Evolutionary conservation across 495 filamentous ascomycete species (phyloP).

Genomic region (Xylaria intraflava): DNA sequence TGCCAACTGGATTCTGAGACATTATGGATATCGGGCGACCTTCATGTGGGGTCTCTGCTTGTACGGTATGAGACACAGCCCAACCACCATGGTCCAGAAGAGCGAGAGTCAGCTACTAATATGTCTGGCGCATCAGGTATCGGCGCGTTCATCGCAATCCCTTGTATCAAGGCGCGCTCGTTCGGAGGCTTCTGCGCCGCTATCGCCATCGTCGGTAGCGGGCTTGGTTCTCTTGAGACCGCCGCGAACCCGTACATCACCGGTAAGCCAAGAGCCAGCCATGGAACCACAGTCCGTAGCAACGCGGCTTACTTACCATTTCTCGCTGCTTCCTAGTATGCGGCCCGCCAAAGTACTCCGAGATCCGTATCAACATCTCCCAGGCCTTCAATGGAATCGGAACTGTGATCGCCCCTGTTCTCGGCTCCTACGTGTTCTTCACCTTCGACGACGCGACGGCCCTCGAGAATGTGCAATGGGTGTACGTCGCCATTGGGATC

Average conservation of each 20-base stretch:
- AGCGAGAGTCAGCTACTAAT: not conserved
- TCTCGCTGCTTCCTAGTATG: constrained; percentile 34
- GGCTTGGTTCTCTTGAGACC: constrained; percentile 66
- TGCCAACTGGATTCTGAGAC: constrained; percentile 59
- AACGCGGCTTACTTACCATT: not conserved
- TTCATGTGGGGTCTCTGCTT: constrained; percentile 54
- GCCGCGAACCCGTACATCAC: constrained; percentile 62
- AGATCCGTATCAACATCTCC: constrained; percentile 62
- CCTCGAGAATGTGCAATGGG: constrained; percentile 62
- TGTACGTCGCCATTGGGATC: constrained; percentile 64
- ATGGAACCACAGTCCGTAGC: not conserved
- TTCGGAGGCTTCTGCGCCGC: constrained; percentile 65
- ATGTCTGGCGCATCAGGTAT: constrained; percentile 11
- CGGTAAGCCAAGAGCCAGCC: constrained; percentile 15
- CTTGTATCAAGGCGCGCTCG: constrained; percentile 34
- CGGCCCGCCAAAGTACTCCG: constrained; percentile 60
- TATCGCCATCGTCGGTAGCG: constrained; percentile 65
- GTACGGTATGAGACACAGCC: constrained; percentile 38
- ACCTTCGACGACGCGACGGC: constrained; percentile 44
- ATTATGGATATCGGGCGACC: constrained; percentile 54
- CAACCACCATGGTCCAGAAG: constrained; percentile 17
- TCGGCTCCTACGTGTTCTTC: constrained; percentile 66
- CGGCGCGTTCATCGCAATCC: constrained; percentile 36
- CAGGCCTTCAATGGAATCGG: constrained; percentile 66
- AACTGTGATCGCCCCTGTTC: constrained; percentile 53